Evolutionary conservation across 495 filamentous ascomycete genomes (phyloP).

Genomic region (Glonium stellatum): DNA sequence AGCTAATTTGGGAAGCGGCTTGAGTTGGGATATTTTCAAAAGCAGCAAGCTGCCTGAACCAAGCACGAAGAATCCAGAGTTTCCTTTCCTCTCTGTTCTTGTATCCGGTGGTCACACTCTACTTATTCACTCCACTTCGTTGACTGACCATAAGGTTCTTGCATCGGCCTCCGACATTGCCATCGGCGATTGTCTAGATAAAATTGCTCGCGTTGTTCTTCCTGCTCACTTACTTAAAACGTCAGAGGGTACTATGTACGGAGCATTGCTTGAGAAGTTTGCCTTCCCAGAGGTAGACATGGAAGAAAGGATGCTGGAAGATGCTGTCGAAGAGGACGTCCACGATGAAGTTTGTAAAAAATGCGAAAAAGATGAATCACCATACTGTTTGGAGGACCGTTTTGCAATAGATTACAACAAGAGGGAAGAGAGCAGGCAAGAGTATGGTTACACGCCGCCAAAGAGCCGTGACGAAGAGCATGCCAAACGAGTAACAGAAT

Average conservation of each 20-base stretch:
- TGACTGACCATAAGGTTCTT: conserved; percentile 64
- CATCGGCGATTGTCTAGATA: conserved; percentile 80
- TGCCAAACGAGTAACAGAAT: conserved; percentile 36
- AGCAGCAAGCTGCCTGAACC: not conserved
- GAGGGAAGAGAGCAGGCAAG: conserved; percentile 1
- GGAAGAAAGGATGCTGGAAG: not conserved
- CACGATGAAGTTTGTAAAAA: conserved; percentile 9
- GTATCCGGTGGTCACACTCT: conserved; percentile 90
- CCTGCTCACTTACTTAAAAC: conserved; percentile 44
- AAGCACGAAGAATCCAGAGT: conserved; percentile 37
- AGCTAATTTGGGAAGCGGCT: not conserved
- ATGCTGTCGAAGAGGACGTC: not conserved
- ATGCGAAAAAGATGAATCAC: conserved; percentile 40
- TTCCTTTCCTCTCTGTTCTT: conserved; percentile 85
- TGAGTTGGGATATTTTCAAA: too few species aligned
- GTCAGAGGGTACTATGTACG: conserved; percentile 62
- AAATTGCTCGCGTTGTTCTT: conserved; percentile 67
- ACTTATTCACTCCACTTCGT: conserved; percentile 60
- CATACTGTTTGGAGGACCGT: conserved; percentile 16
- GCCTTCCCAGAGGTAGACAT: conserved; percentile 54
- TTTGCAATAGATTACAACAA: conserved; percentile 37
- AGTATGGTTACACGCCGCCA: conserved; percentile 38
- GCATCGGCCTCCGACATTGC: conserved; percentile 67
- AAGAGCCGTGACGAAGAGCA: conserved; percentile 48
- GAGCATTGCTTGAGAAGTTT: conserved; percentile 65